Base-by-base conservation (phyloP, 805 yeast species). In the Kazachstania africana region DNA sequence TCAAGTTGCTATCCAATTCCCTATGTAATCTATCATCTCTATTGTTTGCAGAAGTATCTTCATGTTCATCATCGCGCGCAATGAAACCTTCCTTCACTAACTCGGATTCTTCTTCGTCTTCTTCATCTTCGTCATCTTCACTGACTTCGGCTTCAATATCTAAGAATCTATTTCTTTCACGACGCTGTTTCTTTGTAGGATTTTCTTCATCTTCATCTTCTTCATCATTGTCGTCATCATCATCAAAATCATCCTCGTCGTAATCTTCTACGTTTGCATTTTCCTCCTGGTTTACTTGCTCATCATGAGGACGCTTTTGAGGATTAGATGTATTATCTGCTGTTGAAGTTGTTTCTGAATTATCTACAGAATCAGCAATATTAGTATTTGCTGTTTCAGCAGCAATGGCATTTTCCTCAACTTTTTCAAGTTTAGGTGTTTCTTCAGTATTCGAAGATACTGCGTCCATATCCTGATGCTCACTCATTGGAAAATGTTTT, bases 71-170 rank as follows among this genome's bases (percentile, higher is more conserved):
- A 28, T 57, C 59, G 26, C 52, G 47, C 2, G 82, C 74, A 42
- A 81, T 74, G 51, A 81, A 81, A 49, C 84, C 88, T 53, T 79
- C 93, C 47, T 84, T 73, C 27, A 79, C 72, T 19, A 82, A 61
- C 40, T 81, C 96, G n/a, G 93, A 87, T 44, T 75, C 82, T 44
- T 79, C 97, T 40, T 88, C 97, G 29, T 85, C 97, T 38, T 87
- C 97, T 39, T 84, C 88, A 43, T 56, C 61, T 3, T 88, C 97
- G 34, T 91, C 97, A 43, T 91, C 97, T 38, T 88, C 97, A 56
- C 88, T 94, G 36, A 91, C 98, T 57, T 88, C 97, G 37, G 96
- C 98, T 65, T 91, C 97, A 33, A 91, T 94, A 81, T 91, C 98
- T 60, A 91, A 68, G 57, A 85, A 91, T 65, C 80, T 87, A 57